phyloP scores from a whole-genome alignment of 1,284 basidiomycete species.

The Ceratobasidium sp. region DNA sequence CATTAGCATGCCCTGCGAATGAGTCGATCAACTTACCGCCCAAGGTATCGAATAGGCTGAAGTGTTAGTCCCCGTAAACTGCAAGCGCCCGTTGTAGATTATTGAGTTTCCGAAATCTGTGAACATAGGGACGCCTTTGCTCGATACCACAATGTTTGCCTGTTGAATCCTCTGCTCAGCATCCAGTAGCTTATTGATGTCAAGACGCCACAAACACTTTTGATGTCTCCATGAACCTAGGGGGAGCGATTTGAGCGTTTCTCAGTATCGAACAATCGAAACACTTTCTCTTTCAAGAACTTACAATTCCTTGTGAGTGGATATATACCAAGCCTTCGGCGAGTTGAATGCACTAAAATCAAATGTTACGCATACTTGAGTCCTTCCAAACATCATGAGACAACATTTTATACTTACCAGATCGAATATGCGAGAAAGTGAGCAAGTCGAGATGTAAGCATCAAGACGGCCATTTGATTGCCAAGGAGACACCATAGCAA shows the following conservation, averaged over 20 bases:
- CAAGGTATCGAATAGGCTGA: background rate
- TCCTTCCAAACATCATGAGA: background rate
- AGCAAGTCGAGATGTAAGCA: background rate
- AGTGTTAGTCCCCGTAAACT: background rate
- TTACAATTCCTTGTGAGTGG: background rate
- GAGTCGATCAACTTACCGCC: no score
- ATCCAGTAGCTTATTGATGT: no score
- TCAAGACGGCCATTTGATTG: background rate
- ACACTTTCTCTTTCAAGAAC: background rate
- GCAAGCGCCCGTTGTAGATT: background rate
- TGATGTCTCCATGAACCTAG: conserved; percentile 8
- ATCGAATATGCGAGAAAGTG: background rate
- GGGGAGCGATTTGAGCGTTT: no score
- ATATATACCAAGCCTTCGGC: background rate
- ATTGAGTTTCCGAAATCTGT: conserved; percentile 1
- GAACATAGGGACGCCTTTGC: background rate
- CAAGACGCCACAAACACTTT: background rate
- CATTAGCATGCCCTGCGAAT: no score
- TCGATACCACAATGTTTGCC: conserved; percentile 1
- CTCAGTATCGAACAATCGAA: no score
- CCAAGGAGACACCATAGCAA: no score
- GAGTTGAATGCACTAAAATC: background rate
- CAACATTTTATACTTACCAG: background rate
- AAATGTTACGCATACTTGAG: background rate
- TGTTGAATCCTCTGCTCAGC: background rate